These are phyloP conservation scores for Paraphaeosphaeria minitans DNA, from an alignment of 2,329 filamentous ascomycete species.

Conservation along the genomic window DNA sequence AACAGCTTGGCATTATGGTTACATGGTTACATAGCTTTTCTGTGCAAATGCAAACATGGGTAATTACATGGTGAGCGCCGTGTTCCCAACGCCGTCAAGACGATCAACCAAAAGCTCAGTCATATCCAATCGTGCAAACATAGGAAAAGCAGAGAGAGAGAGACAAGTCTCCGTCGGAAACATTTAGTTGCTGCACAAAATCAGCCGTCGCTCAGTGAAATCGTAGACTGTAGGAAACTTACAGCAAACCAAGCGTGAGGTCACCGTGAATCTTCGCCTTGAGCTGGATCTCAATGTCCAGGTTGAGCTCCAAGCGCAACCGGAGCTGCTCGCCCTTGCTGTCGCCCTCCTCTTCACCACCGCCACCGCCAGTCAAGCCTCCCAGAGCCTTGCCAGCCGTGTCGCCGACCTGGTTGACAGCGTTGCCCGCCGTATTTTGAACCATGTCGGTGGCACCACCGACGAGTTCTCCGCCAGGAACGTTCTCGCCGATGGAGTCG, in stretches of 20 bases:
- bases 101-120: constrained; percentile 20
- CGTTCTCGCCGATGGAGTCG: constrained; percentile 60
- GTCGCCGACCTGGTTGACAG: constrained; percentile 53
- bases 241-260: constrained; percentile 62
- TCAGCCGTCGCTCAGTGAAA: constrained; percentile 19
- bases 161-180: constrained; percentile 3
- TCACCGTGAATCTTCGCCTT: constrained; percentile 71
- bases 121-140: constrained; percentile 20
- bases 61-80: constrained; percentile 31
- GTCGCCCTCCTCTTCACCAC: constrained; percentile 38
- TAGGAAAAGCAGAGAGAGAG: constrained; percentile 7
- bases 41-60: constrained; percentile 22
- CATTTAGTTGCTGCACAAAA: constrained; percentile 36
- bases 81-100: constrained; percentile 32
- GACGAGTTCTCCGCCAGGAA: constrained; percentile 58
- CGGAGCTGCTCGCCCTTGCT: constrained; percentile 58
- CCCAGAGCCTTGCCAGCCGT: constrained; percentile 52
- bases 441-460: constrained; percentile 61
- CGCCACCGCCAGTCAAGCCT: constrained; percentile 54
- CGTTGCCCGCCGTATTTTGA: constrained; percentile 60
- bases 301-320: constrained; percentile 63
- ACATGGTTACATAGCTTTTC: constrained; percentile 18
- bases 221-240: constrained; percentile 31
- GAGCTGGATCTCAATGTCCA: constrained; percentile 67
- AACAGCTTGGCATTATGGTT: constrained; percentile 1